phyloP scores from a whole-genome alignment of 176 grass and related monocot species.

The Puya raimondii region DNA sequence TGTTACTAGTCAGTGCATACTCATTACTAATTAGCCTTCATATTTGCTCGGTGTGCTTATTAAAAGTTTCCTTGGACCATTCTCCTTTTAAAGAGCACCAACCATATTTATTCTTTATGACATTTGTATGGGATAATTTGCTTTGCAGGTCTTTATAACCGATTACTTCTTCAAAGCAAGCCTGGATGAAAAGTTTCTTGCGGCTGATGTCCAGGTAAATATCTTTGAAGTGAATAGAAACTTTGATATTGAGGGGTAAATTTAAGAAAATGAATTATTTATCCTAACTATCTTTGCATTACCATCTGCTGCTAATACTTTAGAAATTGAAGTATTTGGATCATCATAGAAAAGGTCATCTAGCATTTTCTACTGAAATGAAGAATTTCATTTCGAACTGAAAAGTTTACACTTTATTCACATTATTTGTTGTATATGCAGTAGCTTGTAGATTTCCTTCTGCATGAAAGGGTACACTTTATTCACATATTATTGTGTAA shows the following conservation, averaged over 20 bases:
- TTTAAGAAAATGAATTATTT: not conserved
- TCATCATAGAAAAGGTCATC: too few relatives aligned
- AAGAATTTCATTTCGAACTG: not conserved
- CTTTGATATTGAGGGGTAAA: not conserved
- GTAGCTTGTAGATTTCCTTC: too few relatives aligned
- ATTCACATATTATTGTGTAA: not conserved
- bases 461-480: not conserved
- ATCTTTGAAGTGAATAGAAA: not conserved
- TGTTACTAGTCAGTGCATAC: too few relatives aligned
- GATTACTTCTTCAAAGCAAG: constrained; percentile 96
- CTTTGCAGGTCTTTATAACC: constrained; percentile 77
- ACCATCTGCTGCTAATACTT: not conserved
- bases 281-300: not conserved
- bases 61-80: too few relatives aligned
- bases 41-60: too few relatives aligned
- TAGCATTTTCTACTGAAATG: too few relatives aligned
- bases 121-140: not conserved
- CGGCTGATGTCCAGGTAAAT: constrained; percentile 85
- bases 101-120: not conserved
- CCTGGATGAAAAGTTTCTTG: constrained; percentile 50
- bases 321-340: too few relatives aligned
- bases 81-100: too few relatives aligned
- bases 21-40: too few relatives aligned
- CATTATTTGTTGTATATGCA: too few relatives aligned
- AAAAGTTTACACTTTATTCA: not conserved